A percentile compares a stretch with the other conserved stretches of the same genome.
Conservation (phyloP, 805 yeast species). For the Yamadazyma scolyti region DNA sequence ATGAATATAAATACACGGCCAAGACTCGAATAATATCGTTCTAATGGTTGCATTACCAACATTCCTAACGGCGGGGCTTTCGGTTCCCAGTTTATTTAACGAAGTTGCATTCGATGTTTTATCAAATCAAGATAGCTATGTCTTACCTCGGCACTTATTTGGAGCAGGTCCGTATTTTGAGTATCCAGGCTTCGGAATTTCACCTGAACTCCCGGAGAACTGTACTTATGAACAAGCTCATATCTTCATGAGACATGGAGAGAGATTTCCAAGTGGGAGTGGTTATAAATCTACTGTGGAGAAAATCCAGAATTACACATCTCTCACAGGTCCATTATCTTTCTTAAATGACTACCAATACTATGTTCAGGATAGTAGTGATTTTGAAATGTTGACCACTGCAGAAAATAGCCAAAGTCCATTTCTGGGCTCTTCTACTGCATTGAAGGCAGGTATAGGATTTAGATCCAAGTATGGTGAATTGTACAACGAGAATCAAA, state of each 20-base stretch:
- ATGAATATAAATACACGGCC: no score
- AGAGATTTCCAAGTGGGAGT: conserved; percentile 48
- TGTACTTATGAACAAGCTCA: conserved; percentile 64
- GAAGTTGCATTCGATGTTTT: no score
- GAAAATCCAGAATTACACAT: conserved; percentile 18
- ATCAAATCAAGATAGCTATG: no score
- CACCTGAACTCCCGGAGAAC: conserved; percentile 42
- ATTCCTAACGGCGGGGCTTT: no score
- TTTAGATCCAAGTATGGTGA: conserved; percentile 46
- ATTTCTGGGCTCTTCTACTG: conserved; percentile 51
- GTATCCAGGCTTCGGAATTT: conserved; percentile 49
- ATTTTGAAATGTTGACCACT: conserved; percentile 48
- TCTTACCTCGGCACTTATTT: conserved; percentile 47
- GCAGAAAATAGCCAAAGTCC: conserved; percentile 38
- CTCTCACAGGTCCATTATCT: conserved; percentile 45
- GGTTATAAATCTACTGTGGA: conserved; percentile 17
- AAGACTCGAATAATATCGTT: no score
- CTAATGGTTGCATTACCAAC: no score
- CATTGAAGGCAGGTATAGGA: conserved; percentile 43
- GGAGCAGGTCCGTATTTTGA: conserved; percentile 53
- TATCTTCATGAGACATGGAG: conserved; percentile 72
- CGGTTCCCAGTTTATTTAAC: no score
- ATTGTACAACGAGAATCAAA: conserved; percentile 31
- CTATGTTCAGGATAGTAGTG: conserved; percentile 30
- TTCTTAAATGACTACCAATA: conserved; percentile 52